Conservation (phyloP, 192 early-diverging fungal species). For the Kappamyces sp. region DNA sequence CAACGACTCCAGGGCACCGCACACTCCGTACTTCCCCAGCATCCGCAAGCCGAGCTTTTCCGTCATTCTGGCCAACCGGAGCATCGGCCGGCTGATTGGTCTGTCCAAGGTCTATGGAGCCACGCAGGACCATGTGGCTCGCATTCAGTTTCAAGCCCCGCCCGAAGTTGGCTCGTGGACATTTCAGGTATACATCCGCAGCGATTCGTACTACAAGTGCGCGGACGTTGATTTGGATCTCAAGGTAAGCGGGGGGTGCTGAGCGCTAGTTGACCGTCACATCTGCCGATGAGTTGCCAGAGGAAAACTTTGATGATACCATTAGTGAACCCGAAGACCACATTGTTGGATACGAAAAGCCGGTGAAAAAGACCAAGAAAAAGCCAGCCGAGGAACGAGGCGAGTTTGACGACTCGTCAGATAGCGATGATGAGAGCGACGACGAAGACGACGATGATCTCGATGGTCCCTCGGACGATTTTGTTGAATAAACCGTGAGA, state of each 20-base stretch:
- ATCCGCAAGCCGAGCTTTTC: constrained; percentile 80
- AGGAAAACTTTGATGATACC: constrained; percentile 82
- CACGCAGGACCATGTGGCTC: constrained; percentile 28
- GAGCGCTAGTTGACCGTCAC: constrained; percentile 41
- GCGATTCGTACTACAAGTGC: constrained; percentile 80
- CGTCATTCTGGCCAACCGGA: constrained; percentile 81
- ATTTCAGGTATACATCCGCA: constrained; percentile 79
- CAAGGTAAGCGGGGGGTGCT: constrained; percentile 43
- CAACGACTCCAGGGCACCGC: constrained; percentile 32
- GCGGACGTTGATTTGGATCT: constrained; percentile 75
- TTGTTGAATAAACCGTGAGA: too few relatives aligned
- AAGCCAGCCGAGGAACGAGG: too few relatives aligned
- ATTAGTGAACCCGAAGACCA: constrained; percentile 97
- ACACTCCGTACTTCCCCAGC: constrained; percentile 64
- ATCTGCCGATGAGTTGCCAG: constrained; percentile 65
- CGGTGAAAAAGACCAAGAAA: constrained; percentile 1
- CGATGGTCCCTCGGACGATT: too few relatives aligned
- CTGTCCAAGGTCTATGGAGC: constrained; percentile 60
- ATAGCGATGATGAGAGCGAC: constrained; percentile 23
- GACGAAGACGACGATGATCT: constrained; percentile 18
- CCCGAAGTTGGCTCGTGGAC: constrained; percentile 74
- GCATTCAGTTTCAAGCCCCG: constrained; percentile 91
- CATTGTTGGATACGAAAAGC: constrained; percentile 28
- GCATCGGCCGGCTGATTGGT: constrained; percentile 72
- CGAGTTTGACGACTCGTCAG: constrained; percentile 28